phyloP scores from a whole-genome alignment of 495 filamentous ascomycete genomes.

The Alectoria sarmentosa region DNA sequence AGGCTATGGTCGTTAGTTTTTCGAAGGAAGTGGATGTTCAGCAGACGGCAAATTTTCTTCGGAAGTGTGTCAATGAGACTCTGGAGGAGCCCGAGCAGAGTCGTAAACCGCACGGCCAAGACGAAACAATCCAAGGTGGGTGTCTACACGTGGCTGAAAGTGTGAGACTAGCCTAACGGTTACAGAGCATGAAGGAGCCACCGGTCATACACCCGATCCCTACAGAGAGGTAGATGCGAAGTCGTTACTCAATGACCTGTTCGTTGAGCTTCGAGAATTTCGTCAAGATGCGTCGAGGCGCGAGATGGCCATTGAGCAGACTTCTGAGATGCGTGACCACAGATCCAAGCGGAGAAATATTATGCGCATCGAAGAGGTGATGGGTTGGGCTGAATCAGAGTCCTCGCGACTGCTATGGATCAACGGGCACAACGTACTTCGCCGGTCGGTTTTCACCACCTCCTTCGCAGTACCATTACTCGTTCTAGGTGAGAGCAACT shows the following conservation, averaged over 20 bases:
- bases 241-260: neutral
- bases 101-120: neutral
- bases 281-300: neutral
- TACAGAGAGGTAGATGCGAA: neutral
- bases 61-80: neutral
- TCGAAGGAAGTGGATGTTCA: neutral
- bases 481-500: neutral
- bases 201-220: neutral
- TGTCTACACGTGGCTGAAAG: neutral
- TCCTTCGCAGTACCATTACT: neutral
- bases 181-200: neutral
- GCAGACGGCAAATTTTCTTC: neutral
- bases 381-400: neutral
- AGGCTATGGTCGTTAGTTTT: neutral
- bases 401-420: neutral
- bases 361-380: neutral
- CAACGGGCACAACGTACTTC: neutral
- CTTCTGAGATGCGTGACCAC: neutral
- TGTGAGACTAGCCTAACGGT: neutral
- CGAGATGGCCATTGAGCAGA: neutral
- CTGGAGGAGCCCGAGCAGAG: neutral
- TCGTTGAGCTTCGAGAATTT: neutral
- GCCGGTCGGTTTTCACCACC: neutral
- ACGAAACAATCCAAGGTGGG: neutral
- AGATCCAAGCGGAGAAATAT: neutral